phyloP scores from a whole-genome alignment of 495 filamentous ascomycete species.

The Pseudotulostoma volvatum region DNA sequence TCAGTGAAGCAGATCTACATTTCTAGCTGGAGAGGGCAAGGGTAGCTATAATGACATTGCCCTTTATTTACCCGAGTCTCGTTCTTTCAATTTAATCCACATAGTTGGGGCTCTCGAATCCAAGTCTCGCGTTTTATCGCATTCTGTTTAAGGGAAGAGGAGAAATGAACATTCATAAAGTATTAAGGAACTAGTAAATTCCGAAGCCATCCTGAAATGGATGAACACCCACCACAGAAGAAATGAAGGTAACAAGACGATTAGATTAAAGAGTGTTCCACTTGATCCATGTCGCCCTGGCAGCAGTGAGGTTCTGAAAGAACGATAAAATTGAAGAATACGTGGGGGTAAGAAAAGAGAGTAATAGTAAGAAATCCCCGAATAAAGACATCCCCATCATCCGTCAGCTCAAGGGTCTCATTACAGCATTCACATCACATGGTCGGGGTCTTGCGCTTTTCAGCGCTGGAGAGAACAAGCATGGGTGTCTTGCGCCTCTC shows the following conservation, averaged over 20 bases:
- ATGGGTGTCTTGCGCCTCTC: conserved; percentile 67
- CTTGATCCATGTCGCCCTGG: neutral
- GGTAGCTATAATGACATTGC: too few relatives aligned
- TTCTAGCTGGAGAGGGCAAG: too few relatives aligned
- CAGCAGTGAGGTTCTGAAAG: neutral
- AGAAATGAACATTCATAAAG: too few relatives aligned
- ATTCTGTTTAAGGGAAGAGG: too few relatives aligned
- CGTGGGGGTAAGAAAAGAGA: neutral
- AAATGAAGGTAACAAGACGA: neutral
- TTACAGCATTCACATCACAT: conserved; percentile 17
- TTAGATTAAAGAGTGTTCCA: neutral
- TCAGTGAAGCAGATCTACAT: too few relatives aligned
- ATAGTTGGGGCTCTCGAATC: too few relatives aligned
- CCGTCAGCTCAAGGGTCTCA: neutral
- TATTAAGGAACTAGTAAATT: too few relatives aligned
- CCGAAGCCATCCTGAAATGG: too few relatives aligned
- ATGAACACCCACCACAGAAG: neutral
- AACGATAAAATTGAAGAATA: neutral
- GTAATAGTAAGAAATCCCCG: neutral
- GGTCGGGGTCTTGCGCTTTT: conserved; percentile 74
- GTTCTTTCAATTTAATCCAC: too few relatives aligned
- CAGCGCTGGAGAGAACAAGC: conserved; percentile 73
- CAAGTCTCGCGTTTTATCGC: too few relatives aligned
- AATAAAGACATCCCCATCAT: neutral
- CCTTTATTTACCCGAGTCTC: too few relatives aligned